Evolutionary conservation across 169 alveolate genomes (phyloP).

Genomic region (Cryptosporidium tyzzeri): DNA sequence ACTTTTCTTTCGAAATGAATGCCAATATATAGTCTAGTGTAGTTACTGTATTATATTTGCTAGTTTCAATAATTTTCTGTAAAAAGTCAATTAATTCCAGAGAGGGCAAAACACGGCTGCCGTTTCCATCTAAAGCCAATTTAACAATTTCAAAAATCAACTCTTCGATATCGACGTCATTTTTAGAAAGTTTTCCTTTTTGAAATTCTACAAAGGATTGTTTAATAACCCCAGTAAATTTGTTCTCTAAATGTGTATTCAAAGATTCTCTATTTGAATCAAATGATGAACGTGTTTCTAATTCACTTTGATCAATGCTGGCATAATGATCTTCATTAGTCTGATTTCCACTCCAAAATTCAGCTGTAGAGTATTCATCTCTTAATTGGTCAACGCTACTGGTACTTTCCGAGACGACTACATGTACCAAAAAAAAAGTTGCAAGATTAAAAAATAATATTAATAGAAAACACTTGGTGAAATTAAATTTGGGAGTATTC

Average conservation of each 20-base stretch:
- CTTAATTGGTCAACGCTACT: background rate
- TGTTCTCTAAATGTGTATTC: background rate
- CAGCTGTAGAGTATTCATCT: background rate
- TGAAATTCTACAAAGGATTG: conserved; percentile 1
- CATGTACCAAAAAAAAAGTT: background rate
- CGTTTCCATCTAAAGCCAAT: background rate
- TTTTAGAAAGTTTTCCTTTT: conserved; percentile 2
- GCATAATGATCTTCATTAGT: background rate
- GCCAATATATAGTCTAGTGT: conserved; percentile 32
- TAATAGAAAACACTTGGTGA: background rate
- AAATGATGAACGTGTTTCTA: background rate
- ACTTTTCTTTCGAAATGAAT: conserved; percentile 8
- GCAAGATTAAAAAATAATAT: background rate
- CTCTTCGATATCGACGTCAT: conserved; percentile 5
- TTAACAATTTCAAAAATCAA: conserved; percentile 9
- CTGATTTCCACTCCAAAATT: background rate
- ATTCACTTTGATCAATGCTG: background rate
- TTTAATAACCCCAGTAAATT: background rate
- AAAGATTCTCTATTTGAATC: background rate
- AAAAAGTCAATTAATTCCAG: conserved; percentile 34
- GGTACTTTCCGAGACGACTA: background rate
- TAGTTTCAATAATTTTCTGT: background rate
- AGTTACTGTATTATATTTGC: conserved; percentile 42
- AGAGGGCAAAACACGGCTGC: conserved; percentile 10
- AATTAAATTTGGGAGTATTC: background rate